Percentiles rank a stretch among this genome's conserved stretches.
Evolutionary conservation across 805 yeast species (phyloP).

Genomic region (Saturnispora serradocipensis): DNA sequence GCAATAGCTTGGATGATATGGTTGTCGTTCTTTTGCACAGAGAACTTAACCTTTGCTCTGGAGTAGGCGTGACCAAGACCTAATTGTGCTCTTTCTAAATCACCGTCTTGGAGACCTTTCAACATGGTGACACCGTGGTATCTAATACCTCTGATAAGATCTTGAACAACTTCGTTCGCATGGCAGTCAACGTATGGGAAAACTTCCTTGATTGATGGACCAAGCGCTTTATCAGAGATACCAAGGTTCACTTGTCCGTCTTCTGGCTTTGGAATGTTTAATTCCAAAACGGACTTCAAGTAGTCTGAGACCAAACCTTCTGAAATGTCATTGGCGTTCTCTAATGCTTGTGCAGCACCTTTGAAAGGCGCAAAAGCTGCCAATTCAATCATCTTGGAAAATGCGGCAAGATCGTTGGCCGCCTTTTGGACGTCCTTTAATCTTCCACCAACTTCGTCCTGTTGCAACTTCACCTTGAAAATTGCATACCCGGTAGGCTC

Average conservation of each 20-base stretch:
- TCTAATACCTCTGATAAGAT: constrained; percentile 90
- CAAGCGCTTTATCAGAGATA: constrained; percentile 88
- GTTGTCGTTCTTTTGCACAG: constrained; percentile 97
- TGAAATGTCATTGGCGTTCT: constrained; percentile 94
- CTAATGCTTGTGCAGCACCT: constrained; percentile 98
- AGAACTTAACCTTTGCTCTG: constrained; percentile 97
- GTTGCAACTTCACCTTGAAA: constrained; percentile 88
- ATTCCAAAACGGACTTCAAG: constrained; percentile 79
- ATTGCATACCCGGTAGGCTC: constrained; percentile 98
- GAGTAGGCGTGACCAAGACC: constrained; percentile 99
- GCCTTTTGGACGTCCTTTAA: constrained; percentile 92
- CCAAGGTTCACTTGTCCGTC: constrained; percentile 68
- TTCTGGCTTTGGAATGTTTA: constrained; percentile 78
- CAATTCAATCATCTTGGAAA: constrained; percentile 86
- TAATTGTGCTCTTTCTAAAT: constrained; percentile 93
- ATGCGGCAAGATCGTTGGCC: constrained; percentile 71
- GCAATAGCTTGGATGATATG: constrained; percentile 99
- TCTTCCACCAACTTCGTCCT: constrained; percentile 88
- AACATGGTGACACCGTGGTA: constrained; percentile 80
- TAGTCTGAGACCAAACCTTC: constrained; percentile 95
- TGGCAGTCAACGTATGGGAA: constrained; percentile 87
- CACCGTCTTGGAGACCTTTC: constrained; percentile 89
- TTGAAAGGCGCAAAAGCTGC: constrained; percentile 97
- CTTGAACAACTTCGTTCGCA: constrained; percentile 88
- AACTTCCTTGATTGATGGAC: constrained; percentile 89